Evolutionary conservation across 352 stramenopile genomes (phyloP), one percentile per base, ranked within the genome.

Genomic region (Phytophthora niederhauseri): DNA sequence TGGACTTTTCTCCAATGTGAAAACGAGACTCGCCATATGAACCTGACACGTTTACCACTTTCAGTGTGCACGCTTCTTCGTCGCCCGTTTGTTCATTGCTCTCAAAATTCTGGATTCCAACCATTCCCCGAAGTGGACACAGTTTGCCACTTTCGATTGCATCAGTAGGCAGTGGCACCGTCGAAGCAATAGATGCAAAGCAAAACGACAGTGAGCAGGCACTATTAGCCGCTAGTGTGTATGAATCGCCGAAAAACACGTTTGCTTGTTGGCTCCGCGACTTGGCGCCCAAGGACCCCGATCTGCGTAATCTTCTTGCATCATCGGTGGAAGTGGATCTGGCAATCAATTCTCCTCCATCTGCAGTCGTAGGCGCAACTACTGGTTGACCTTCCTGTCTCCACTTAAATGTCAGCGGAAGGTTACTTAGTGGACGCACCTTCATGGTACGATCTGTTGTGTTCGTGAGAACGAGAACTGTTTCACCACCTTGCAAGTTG

Each of bases 71-170:
- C 15, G 82, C 85, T 56, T 90, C 61, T 20, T 76, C 71, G 15
- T 19, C 24, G 52, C 61, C 48, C 26, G 28, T 30, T 19, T 61
- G 59, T 20, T 60, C 55, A 19, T 54, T 36, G 4, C 30, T 61
- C 24, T 79, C 68, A 63, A 94, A 90, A 57, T 81, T 84, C 55
- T 97, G 89, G 22, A 97, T 91, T 15, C 73, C 84, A 53, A 97
- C 70, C 61, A 90, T 89, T 14, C 90, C 90, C 14, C 61, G 57
- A 22, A 96, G 73, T 38, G 84, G 62, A n/a, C 73, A 80, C 26
- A 84, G 36, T 61, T 86, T 89, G 4, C 89, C 90, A 38, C 49
- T 78, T 17, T 91, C 85, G 22, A 97, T 81, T 17, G 64, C 50
- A 31, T 95, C 85, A 3, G 55, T 57, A 36, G 75, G 76, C 17